These are phyloP conservation scores for Chimonanthus salicifolius DNA, from an alignment of 164 flowering plant species.

Conservation along the genomic window DNA sequence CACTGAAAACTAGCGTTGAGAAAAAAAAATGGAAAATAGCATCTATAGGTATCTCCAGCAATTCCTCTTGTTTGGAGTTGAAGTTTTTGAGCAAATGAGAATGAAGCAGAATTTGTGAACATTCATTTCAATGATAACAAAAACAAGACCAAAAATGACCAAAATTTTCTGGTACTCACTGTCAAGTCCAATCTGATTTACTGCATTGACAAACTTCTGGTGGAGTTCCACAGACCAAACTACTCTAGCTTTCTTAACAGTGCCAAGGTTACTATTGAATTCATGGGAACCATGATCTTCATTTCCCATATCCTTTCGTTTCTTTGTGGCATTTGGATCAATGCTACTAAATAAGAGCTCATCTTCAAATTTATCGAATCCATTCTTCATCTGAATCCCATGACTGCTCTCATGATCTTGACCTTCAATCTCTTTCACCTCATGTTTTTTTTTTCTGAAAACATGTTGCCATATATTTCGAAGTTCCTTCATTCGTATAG, in stretches of 20 bases:
- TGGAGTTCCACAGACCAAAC: constrained; percentile 96
- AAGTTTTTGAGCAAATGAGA: not conserved
- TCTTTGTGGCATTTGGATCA: constrained; percentile 46
- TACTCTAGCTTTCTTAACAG: constrained; percentile 79
- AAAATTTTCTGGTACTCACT: constrained; percentile 45
- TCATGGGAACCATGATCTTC: constrained; percentile 56
- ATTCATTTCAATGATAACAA: not conserved
- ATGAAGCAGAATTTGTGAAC: not conserved
- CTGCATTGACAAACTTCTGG: constrained; percentile 87
- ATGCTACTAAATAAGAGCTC: constrained; percentile 31
- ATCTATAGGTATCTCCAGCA: not conserved
- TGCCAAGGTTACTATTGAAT: constrained; percentile 40
- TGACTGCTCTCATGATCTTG: constrained; percentile 39
- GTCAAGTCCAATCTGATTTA: constrained; percentile 84
- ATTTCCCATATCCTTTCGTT: constrained; percentile 61
- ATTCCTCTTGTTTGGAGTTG: not conserved
- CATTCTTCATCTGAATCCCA: constrained; percentile 36
- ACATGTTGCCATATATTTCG: constrained; percentile 98
- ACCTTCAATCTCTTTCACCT: constrained; percentile 62
- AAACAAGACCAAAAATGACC: not conserved
- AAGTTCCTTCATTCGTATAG: constrained; percentile 95
- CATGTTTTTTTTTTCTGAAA: constrained; percentile 73
- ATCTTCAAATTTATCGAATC: constrained; percentile 43
- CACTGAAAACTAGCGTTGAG: not conserved
- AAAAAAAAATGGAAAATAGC: too few species aligned